Percentiles rank a stretch among this genome's conserved stretches.
phyloP scores from a whole-genome alignment of 768 basidiomycete genomes.

The Peribolospora baueri region DNA sequence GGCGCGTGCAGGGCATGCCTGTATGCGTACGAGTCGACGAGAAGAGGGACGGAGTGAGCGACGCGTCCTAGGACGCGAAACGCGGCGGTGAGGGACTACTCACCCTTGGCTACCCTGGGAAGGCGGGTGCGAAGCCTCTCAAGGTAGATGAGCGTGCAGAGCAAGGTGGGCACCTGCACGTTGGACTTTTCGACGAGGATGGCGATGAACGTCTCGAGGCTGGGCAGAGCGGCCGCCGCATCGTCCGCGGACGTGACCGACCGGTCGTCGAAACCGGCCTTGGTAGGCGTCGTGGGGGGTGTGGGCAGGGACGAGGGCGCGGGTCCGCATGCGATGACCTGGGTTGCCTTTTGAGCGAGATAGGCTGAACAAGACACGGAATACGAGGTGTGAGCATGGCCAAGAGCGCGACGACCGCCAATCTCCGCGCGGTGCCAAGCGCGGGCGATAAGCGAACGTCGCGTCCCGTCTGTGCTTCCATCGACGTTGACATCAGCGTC shows the following conservation, averaged over 20 bases:
- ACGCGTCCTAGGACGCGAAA: conserved; percentile 1
- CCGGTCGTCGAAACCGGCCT: conserved; percentile 17
- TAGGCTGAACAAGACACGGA: conserved; percentile 22
- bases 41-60: conserved; percentile 6
- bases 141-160: conserved; percentile 75
- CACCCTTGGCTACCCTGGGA: conserved; percentile 63
- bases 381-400: background rate
- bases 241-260: conserved; percentile 13
- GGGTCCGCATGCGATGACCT: conserved; percentile 34
- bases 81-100: conserved; percentile 13
- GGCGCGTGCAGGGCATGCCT: conserved; percentile 31
- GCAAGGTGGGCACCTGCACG: conserved; percentile 71
- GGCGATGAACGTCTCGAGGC: conserved; percentile 61
- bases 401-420: background rate
- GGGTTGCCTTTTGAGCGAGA: conserved; percentile 52
- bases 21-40: background rate
- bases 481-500: too few species aligned
- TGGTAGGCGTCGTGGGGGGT: conserved; percentile 43
- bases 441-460: background rate
- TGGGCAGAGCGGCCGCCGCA: conserved; percentile 24
- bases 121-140: conserved; percentile 60
- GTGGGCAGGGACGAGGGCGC: conserved; percentile 28
- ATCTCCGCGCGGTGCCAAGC: background rate
- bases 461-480: too few species aligned
- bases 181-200: conserved; percentile 56